Conservation (phyloP, 768 basidiomycete species). For the Kwoniella sp. region DNA sequence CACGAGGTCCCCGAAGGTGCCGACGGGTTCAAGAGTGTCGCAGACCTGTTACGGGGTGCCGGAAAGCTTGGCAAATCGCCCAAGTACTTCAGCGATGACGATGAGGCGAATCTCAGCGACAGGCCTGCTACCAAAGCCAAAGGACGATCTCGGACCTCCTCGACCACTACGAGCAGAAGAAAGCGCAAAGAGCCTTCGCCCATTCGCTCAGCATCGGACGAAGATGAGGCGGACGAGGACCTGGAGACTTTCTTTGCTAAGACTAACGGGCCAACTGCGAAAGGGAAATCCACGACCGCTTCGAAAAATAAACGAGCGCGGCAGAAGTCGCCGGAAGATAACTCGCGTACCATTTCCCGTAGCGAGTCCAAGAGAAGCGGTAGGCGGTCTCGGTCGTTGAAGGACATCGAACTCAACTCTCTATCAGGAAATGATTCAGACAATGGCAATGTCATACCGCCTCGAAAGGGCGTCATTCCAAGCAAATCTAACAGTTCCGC, state of each 20-base stretch:
- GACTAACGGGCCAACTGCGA: conserved; percentile 2
- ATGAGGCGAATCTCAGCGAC: conserved; percentile 14
- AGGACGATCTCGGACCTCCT: neutral
- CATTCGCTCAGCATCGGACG: conserved; percentile 37
- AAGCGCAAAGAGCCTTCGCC: conserved; percentile 13
- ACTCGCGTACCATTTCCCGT: neutral
- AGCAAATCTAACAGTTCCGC: conserved; percentile 1
- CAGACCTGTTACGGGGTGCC: conserved; percentile 31
- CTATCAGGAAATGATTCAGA: neutral
- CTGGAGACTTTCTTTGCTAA: conserved; percentile 19
- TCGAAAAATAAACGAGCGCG: conserved; percentile 9
- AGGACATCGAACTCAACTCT: conserved; percentile 11
- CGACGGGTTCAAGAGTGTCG: conserved; percentile 51
- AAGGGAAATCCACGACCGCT: conserved; percentile 2
- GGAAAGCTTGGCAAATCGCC: conserved; percentile 21
- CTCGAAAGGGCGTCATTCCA: neutral
- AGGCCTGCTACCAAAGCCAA: conserved; percentile 8
- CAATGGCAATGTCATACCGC: neutral
- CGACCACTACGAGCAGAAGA: conserved; percentile 8
- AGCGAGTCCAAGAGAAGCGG: neutral
- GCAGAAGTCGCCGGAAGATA: conserved; percentile 1
- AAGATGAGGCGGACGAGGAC: conserved; percentile 56
- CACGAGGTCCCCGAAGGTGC: conserved; percentile 53
- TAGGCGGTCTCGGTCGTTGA: neutral
- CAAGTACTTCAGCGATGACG: conserved; percentile 9